Conservation (phyloP, 73 alveolate genomes). For the Paramecium bursaria region DNA sequence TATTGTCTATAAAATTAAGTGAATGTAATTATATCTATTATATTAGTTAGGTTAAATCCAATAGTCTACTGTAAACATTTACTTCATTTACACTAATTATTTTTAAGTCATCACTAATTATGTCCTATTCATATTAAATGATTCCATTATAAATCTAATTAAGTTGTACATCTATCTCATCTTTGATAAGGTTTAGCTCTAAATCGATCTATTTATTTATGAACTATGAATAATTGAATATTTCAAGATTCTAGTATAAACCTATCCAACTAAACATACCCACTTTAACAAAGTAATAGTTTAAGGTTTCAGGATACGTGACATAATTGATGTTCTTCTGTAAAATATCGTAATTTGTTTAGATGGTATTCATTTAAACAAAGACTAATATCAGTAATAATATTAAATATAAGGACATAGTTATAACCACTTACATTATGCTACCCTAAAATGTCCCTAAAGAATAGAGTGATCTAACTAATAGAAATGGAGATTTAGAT, state of each 20-base stretch:
- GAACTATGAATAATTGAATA: background rate
- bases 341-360: slow-evolving; percentile 38
- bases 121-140: slow-evolving; percentile 29
- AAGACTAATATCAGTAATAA: slow-evolving; percentile 1
- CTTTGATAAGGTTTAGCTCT: background rate
- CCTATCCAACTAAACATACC: slow-evolving; percentile 18
- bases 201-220: background rate
- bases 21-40: slow-evolving; percentile 34
- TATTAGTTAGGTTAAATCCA: slow-evolving; percentile 47
- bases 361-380: slow-evolving; percentile 5
- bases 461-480: slow-evolving; percentile 40
- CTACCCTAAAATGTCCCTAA: slow-evolving; percentile 39
- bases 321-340: slow-evolving; percentile 42
- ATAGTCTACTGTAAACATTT: background rate
- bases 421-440: background rate
- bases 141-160: slow-evolving; percentile 45
- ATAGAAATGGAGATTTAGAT: slow-evolving; percentile 31
- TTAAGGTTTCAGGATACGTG: slow-evolving; percentile 49
- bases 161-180: background rate
- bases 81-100: slow-evolving; percentile 24
- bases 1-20: slow-evolving; percentile 24
- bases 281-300: slow-evolving; percentile 5
- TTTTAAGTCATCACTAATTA: background rate
- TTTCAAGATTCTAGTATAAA: background rate
- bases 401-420: background rate